Evolutionary conservation across 306 rosid genomes (phyloP).

Genomic region (Sicyos baderoa): DNA sequence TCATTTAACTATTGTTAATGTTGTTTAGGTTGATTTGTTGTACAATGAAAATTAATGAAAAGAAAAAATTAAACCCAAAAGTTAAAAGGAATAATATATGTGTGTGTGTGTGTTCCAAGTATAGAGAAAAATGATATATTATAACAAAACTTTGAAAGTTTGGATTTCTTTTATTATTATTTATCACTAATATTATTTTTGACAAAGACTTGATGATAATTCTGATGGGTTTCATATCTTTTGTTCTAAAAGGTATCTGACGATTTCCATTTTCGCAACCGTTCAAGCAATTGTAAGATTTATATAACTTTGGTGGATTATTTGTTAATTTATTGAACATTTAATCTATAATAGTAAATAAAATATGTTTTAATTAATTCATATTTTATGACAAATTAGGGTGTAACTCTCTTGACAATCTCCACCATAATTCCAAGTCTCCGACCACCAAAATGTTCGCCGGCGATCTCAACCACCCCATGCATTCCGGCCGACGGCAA

Average conservation of each 20-base stretch:
- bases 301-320: background rate
- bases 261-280: conserved; percentile 66
- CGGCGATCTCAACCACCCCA: background rate
- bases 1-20: too few relatives aligned
- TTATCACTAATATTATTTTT: too few relatives aligned
- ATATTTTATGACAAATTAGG: conserved; percentile 32
- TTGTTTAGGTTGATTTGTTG: too few relatives aligned
- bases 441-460: conserved; percentile 60
- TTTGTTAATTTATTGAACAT: background rate
- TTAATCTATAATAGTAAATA: background rate
- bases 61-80: too few relatives aligned
- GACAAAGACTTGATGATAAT: background rate
- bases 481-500: conserved; percentile 41
- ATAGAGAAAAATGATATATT: background rate
- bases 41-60: too few relatives aligned
- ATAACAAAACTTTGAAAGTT: background rate
- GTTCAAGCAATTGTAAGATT: conserved; percentile 75
- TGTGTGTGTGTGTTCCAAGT: background rate
- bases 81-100: too few relatives aligned
- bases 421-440: conserved; percentile 73
- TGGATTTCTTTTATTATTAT: background rate
- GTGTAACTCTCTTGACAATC: conserved; percentile 67
- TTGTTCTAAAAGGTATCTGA: conserved; percentile 48
- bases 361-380: background rate
- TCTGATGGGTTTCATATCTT: background rate